Evolutionary conservation across 2,329 filamentous ascomycete species (phyloP).

Genomic region (Microsporum canis): DNA sequence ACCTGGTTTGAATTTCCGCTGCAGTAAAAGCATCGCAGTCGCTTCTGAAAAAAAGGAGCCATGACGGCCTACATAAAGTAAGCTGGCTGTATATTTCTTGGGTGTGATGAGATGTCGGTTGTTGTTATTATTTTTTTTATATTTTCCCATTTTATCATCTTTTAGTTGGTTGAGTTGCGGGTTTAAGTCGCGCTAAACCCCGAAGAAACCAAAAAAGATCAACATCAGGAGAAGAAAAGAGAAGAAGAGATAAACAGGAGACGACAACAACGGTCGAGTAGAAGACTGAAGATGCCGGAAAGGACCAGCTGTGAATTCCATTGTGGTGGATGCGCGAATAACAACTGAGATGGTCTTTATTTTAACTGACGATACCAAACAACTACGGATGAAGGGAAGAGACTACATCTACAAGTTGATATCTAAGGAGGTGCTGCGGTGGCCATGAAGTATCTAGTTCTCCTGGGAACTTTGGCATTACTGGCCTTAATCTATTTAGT

Average conservation of each 20-base stretch:
- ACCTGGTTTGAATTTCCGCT: conserved; percentile 52
- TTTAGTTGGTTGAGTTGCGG: background rate
- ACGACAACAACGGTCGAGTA: background rate
- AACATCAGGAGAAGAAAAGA: background rate
- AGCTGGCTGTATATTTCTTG: background rate
- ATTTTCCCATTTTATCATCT: background rate
- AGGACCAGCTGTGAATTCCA: background rate
- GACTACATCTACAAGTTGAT: background rate
- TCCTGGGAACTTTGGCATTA: background rate
- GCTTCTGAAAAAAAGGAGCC: conserved; percentile 33
- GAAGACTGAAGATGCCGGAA: background rate
- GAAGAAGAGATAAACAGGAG: background rate
- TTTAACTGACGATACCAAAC: background rate
- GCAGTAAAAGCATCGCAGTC: conserved; percentile 73
- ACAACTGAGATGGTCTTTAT: background rate
- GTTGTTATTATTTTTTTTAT: background rate
- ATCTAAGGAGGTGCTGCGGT: background rate
- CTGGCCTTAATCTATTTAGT: conserved; percentile 22
- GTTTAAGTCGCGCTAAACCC: conserved; percentile 6
- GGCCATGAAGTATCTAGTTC: background rate
- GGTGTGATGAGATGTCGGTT: background rate
- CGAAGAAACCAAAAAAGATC: background rate
- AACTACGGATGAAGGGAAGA: background rate
- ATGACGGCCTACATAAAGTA: conserved; percentile 22
- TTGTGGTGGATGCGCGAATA: background rate